Evolutionary conservation across 1,284 basidiomycete species (phyloP).

Genomic region (Mycena sp.): DNA sequence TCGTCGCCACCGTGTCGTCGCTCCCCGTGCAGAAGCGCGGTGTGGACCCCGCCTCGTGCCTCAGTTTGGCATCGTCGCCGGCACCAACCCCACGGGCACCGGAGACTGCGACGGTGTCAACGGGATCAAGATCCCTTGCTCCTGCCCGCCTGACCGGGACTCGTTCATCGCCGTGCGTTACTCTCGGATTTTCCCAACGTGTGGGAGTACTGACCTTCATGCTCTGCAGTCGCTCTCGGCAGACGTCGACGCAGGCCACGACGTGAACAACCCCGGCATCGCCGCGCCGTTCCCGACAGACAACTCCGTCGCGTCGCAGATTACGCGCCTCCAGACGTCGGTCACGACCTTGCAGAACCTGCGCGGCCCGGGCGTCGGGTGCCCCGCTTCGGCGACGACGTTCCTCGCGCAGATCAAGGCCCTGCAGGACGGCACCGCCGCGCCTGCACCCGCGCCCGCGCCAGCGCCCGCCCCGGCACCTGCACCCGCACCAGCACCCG

Average conservation of each 20-base stretch:
- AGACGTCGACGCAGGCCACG: constrained; percentile 68
- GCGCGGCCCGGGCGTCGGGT: constrained; percentile 60
- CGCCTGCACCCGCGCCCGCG: neutral
- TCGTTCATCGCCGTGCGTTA: constrained; percentile 11
- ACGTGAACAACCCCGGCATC: constrained; percentile 67
- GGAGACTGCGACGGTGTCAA: constrained; percentile 36
- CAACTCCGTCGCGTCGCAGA: constrained; percentile 58
- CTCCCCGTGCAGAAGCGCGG: neutral
- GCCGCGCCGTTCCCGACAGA: constrained; percentile 69
- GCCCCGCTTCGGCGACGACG: constrained; percentile 62
- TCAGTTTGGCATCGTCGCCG: constrained; percentile 32
- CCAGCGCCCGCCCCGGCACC: neutral
- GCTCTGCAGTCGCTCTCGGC: constrained; percentile 55
- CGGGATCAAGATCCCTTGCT: constrained; percentile 33
- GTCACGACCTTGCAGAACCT: constrained; percentile 64
- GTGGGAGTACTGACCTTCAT: too few relatives aligned
- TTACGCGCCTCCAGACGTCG: constrained; percentile 60
- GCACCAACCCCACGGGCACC: constrained; percentile 35
- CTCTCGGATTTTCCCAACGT: neutral
- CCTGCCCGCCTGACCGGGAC: constrained; percentile 27
- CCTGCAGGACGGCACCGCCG: constrained; percentile 35
- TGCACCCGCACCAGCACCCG: neutral
- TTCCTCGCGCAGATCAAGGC: constrained; percentile 57
- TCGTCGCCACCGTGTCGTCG: neutral
- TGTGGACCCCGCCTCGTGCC: constrained; percentile 29